These are phyloP conservation scores for Vaccinium corymbosum DNA, from an alignment of 148 eudicot species.

Conservation along the genomic window DNA sequence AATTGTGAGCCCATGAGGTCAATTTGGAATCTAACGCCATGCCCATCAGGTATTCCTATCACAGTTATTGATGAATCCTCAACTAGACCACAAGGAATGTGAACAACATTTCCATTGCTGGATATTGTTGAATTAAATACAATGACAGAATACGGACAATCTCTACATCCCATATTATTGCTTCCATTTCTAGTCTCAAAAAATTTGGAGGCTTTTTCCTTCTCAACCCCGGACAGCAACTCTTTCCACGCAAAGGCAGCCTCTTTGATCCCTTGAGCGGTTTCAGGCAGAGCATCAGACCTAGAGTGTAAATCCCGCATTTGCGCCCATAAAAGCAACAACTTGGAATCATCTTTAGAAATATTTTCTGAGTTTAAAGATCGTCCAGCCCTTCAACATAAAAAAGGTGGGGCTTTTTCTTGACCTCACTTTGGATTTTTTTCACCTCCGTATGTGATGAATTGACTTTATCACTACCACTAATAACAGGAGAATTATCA, in stretches of 20 bases:
- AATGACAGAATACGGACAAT: constrained; percentile 39
- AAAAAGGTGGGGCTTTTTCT: constrained; percentile 28
- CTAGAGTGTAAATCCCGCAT: constrained; percentile 45
- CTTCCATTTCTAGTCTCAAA: neutral
- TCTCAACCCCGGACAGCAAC: constrained; percentile 23
- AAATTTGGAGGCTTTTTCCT: constrained; percentile 23
- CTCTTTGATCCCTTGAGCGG: constrained; percentile 48
- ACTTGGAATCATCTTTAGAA: constrained; percentile 28
- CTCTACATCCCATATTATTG: constrained; percentile 5
- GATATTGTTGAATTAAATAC: constrained; percentile 20
- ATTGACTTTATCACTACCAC: constrained; percentile 1
- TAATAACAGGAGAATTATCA: neutral
- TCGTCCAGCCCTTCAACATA: constrained; percentile 36
- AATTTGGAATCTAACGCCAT: constrained; percentile 57
- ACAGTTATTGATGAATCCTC: constrained; percentile 83
- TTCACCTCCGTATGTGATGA: neutral
- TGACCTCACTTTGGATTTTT: neutral
- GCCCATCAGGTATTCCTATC: constrained; percentile 69
- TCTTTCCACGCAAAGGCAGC: constrained; percentile 41
- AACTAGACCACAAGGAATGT: constrained; percentile 77
- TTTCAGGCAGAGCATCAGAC: constrained; percentile 55
- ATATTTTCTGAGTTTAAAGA: constrained; percentile 32
- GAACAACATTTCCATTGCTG: constrained; percentile 26
- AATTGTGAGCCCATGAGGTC: constrained; percentile 57
- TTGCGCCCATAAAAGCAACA: constrained; percentile 41